Evolutionary conservation across 345 rosid genomes (phyloP).

Genomic region (Eucalyptus sp.): DNA sequence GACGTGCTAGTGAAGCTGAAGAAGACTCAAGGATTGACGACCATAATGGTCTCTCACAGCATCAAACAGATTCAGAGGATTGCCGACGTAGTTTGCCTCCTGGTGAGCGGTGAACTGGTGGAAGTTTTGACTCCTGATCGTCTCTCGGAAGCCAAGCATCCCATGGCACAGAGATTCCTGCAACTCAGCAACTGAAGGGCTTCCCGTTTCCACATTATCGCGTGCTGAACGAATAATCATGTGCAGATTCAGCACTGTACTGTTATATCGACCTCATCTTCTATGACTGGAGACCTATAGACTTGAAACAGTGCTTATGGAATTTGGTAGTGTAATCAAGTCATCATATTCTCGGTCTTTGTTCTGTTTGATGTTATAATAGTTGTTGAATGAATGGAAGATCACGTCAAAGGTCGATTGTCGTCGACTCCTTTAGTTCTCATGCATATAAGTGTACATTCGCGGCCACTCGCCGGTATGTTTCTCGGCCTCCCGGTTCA

Average conservation of each 20-base stretch:
- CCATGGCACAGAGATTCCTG: slow-evolving; percentile 69
- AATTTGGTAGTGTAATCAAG: background rate
- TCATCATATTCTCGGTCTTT: background rate
- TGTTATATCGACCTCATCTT: background rate
- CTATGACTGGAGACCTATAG: background rate
- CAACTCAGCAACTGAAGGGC: slow-evolving; percentile 21
- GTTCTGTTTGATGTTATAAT: background rate
- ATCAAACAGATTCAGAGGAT: slow-evolving; percentile 84
- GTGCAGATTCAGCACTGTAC: background rate
- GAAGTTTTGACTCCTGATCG: slow-evolving; percentile 60
- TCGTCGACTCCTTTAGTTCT: background rate
- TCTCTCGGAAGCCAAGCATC: slow-evolving; percentile 66
- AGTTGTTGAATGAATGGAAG: background rate
- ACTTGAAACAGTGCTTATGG: background rate
- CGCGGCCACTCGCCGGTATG: background rate
- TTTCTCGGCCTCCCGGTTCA: background rate
- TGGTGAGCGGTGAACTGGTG: slow-evolving; percentile 68
- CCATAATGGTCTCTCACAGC: slow-evolving; percentile 75
- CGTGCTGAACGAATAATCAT: background rate
- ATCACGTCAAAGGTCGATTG: background rate
- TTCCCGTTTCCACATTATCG: background rate
- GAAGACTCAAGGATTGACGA: slow-evolving; percentile 46
- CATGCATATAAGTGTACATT: background rate
- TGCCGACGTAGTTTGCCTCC: slow-evolving; percentile 72
- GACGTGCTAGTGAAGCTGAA: slow-evolving; percentile 69